phyloP scores from a whole-genome alignment of 2,329 filamentous ascomycete species.

The Alternaria longipes region DNA sequence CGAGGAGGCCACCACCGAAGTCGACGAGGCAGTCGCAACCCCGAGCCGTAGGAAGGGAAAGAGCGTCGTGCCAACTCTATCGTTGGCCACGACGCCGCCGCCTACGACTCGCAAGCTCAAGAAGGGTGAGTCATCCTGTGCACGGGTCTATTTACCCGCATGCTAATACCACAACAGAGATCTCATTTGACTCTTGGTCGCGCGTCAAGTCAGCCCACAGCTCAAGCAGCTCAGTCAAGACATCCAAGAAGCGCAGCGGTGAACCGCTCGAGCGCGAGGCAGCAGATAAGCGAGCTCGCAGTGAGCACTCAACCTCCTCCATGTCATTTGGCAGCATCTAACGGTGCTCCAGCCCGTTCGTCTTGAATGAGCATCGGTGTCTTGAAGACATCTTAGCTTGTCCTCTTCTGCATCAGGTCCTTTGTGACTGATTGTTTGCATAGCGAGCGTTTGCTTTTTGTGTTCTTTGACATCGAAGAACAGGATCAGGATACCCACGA shows the following conservation, averaged over 20 bases:
- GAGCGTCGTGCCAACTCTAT: constrained; percentile 63
- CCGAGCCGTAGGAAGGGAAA: constrained; percentile 46
- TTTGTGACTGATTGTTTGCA: constrained; percentile 22
- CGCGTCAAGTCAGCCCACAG: constrained; percentile 64
- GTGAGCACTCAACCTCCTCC: constrained; percentile 39
- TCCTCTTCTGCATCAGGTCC: constrained; percentile 5
- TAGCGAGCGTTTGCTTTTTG: constrained; percentile 24
- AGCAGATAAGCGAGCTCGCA: constrained; percentile 44
- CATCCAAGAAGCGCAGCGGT: constrained; percentile 50
- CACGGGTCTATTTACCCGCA: not conserved
- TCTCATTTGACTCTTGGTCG: constrained; percentile 71
- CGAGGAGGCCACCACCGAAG: constrained; percentile 67
- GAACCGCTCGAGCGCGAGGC: constrained; percentile 38
- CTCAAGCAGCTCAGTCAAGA: constrained; percentile 50
- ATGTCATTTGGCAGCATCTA: constrained; percentile 41
- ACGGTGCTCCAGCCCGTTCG: constrained; percentile 30
- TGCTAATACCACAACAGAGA: constrained; percentile 30
- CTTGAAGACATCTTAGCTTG: not conserved
- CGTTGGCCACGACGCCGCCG: constrained; percentile 57
- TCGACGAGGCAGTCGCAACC: constrained; percentile 52
- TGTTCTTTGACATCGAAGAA: constrained; percentile 11
- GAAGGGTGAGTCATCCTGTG: constrained; percentile 58
- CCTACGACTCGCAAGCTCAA: constrained; percentile 69
- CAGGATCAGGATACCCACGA: constrained; percentile 27
- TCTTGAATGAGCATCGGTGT: constrained; percentile 10